Percentiles rank a stretch among this genome's conserved stretches.
Conservation (phyloP, 495 filamentous ascomycete genomes). For the Darksidea phi region DNA sequence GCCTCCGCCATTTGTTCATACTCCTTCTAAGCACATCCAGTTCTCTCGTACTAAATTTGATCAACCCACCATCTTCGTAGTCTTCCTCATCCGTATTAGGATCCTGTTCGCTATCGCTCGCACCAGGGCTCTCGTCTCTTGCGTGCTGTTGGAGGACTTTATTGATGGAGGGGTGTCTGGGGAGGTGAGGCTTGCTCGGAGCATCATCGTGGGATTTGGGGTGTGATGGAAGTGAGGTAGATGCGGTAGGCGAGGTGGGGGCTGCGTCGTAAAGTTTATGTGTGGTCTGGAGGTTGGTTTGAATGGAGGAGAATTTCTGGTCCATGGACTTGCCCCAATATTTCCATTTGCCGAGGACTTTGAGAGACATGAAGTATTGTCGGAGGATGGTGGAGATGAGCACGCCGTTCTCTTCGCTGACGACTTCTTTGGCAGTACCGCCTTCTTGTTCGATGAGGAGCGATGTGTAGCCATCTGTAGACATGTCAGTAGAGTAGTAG, state of each 20-base stretch:
- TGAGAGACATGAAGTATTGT: constrained; percentile 84
- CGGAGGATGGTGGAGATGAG: constrained; percentile 79
- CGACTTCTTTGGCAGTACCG: constrained; percentile 70
- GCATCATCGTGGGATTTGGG: too few relatives aligned
- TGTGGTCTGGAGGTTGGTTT: constrained; percentile 51
- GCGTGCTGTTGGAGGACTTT: not conserved
- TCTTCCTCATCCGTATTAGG: constrained; percentile 20
- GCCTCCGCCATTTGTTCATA: constrained; percentile 70
- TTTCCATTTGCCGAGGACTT: constrained; percentile 73
- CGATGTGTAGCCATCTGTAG: constrained; percentile 76
- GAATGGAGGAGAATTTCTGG: constrained; percentile 62
- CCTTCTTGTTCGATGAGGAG: constrained; percentile 68
- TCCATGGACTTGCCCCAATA: constrained; percentile 59
- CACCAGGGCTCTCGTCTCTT: not conserved
- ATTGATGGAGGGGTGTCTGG: not conserved
- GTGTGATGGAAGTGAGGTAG: constrained; percentile 6
- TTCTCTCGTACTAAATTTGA: constrained; percentile 35
- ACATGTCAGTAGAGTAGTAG: constrained; percentile 1
- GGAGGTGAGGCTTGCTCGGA: too few relatives aligned
- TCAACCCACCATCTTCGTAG: constrained; percentile 32
- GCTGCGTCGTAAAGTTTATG: constrained; percentile 43
- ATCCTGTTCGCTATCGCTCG: not conserved
- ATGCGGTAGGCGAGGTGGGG: constrained; percentile 38
- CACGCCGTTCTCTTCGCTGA: constrained; percentile 81
- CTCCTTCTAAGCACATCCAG: constrained; percentile 51